A percentile compares a stretch with the other conserved stretches of the same genome.
These are phyloP conservation scores for Magnusiomyces tetraspermus DNA, from an alignment of 1,139 yeast species.

Conservation along the genomic window DNA sequence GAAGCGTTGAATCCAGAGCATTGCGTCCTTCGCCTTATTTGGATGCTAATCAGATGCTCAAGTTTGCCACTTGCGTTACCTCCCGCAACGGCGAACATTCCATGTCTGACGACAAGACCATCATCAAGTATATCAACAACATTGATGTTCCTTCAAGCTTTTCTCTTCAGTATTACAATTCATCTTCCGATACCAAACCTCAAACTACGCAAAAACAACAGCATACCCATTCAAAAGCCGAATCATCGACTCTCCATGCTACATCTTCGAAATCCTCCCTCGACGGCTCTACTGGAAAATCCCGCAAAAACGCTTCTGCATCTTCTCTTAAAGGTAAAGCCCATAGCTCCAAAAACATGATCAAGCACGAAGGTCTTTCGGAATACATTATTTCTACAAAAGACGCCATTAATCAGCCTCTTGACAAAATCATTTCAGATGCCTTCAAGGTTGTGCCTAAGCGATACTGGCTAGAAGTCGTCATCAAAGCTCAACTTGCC, in stretches of 20 bases:
- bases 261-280: conserved; percentile 9
- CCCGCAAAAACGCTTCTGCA: conserved; percentile 3
- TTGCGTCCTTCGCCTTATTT: conserved; percentile 35
- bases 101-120: not conserved
- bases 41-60: conserved; percentile 18
- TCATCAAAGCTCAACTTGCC: conserved; percentile 53
- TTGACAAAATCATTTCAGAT: conserved; percentile 56
- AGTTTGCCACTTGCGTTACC: conserved; percentile 22
- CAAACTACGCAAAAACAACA: conserved; percentile 3
- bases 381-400: conserved; percentile 21
- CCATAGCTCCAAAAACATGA: not conserved
- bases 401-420: conserved; percentile 24
- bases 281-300: conserved; percentile 3
- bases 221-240: conserved; percentile 1
- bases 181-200: conserved; percentile 4
- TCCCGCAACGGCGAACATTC: conserved; percentile 1
- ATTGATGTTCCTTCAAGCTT: conserved; percentile 20
- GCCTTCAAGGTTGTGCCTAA: conserved; percentile 53
- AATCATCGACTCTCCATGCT: not conserved
- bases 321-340: not conserved
- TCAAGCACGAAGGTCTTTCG: conserved; percentile 22
- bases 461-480: conserved; percentile 55
- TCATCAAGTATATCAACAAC: conserved; percentile 23
- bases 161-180: conserved; percentile 25
- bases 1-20: conserved; percentile 40